Base-by-base conservation (phyloP, 2,329 filamentous ascomycete genomes). In the Fusarium pseudoanthophilum region DNA sequence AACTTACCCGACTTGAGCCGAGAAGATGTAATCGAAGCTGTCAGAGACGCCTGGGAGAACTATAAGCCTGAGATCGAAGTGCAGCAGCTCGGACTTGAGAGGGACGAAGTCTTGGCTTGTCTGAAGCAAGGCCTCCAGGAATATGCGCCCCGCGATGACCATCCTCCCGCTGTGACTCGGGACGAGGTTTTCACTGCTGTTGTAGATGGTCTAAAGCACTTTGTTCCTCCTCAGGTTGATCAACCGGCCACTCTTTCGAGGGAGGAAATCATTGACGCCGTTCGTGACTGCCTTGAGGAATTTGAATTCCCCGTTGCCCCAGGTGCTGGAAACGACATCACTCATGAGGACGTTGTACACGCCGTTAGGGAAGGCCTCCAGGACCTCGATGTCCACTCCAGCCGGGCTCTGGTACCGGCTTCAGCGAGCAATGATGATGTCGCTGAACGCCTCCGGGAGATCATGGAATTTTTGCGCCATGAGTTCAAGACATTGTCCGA, bases 61-160 rank as follows among this genome's bases (percentile, higher is more conserved):
- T 97, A 97, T 83, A 97, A 97, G 82, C 95, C 95, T 2, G 94
- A 98, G 77, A 94, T 97, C 57, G 92, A 97, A 76, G 88, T 97
- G 9, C 92, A 97, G 76, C 94, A 97, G 77, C 93, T 97, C 71
- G 95, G 95, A 4, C 86, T 98, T 2, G 95, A 97, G 80, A 89
- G 94, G 10, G 94, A 98, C 18, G 95, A 98, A 79, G 93, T 98
- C 53, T 86, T 98, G 20, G 91, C 92, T 43, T 97, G 95, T 74
- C 87, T 98, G 32, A 91, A 93, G 75, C 92, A 98, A 83, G 95
- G 95, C 2, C 87, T 98, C 1, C 91, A 93, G 73, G 90, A 94
- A 52, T 95, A 96, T 78, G 87, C 87, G 4, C 86, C 87, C 20
- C 84, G 80, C 24, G 83, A 85, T n/a, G 85, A 89, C 26, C 82